Base-by-base conservation (phyloP, 2,329 filamentous ascomycete genomes). In the Chaetomium sp. region DNA sequence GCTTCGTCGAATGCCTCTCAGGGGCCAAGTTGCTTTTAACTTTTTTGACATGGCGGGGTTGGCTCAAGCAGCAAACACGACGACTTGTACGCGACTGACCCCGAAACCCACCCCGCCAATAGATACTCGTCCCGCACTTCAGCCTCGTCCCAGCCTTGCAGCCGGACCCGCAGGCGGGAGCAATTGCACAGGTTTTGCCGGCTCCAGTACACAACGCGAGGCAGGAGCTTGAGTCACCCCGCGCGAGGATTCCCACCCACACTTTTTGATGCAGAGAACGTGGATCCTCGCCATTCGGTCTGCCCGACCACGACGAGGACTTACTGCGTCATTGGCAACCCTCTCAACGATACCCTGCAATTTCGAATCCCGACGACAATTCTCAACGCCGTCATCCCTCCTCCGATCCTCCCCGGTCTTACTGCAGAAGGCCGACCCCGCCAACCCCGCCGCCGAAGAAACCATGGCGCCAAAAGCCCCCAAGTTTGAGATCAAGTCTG, bases 401-500 rank as follows among this genome's bases (percentile, higher is more conserved):
- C 21, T 50, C 21, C 45, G 23, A 42, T 42, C 61, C 51, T 63
- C 60, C 47, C 57, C 65, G 49, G 13, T 42, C 23, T 62, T 38
- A 50, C 23, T 33, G 16, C 65, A 63, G 12, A 47, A 49, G n/a
- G 27, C 50, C 54, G 49, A 63, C 50, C 56, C 61, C 62, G 47
- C 57, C 57, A 55, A 65, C 60, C 60, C 59, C 65, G 49, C 65
- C 47, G 45, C 54, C 57, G 23, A 59, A 42, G 47, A 51, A 25
- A 59, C 27, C 57, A 68, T 68, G 67, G 67, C 68, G 31, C 68
- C 68, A 21, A 68, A 68, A 45, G 59, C 65, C 47, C 66, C 67
- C 50, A 70, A 69, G 64, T 69, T 69, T 25, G 67, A 70, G 57
- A 68, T 67, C 62, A 70, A 69, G 67, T 69, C 58, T 23, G 64